Evolutionary conservation across 805 yeast genomes (phyloP), one percentile per base, ranked within the genome.

Genomic region (Yarrowia sp.): DNA sequence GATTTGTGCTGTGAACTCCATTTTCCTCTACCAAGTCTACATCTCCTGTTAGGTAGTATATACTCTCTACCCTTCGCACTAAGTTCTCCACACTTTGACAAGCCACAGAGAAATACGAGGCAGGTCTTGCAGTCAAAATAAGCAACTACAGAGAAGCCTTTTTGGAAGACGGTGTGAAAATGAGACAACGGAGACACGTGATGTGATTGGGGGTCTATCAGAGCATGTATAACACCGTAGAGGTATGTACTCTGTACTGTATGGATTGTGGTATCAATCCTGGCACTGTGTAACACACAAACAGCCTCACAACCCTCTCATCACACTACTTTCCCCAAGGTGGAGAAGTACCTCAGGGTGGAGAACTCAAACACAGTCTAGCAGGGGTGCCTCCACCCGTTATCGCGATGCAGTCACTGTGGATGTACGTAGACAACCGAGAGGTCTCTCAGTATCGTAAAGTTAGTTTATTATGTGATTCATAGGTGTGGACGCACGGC

Each of bases 81-180:
- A 17, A 24, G 7, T 43, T 44, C 49, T 44, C 49, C 49, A 20
- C 49, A 43, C 19, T 43, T 20, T 9, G 5, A 9, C 33, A 44
- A 44, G 49, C 49, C 49, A 44, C 49, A 44, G 30, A 9, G 20
- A 44, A 44, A 44, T 44, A 44, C 49, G 49, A 44, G 33, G 8
- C 8, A 19, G 17, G 14, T 24, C 30, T 24, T 24, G n/a, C 49
- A 20, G 49, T 33, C 49, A 14, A 17, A 9, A n/a, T 5, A 17
- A 43, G 19, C 4, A 43, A 43, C 6, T 13, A 8, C 17, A 13
- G 7, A 13, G 42, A 12, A 39, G 42, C 1, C 17, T 24, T n/a
- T n/a, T n/a, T n/a, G n/a, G n/a, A n/a, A n/a, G n/a, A n/a, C n/a
- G n/a, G n/a, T n/a, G n/a, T n/a, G n/a, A n/a, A n/a, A n/a, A n/a